Conservation (phyloP, 495 filamentous ascomycete species). For the Xylaria longipes region DNA sequence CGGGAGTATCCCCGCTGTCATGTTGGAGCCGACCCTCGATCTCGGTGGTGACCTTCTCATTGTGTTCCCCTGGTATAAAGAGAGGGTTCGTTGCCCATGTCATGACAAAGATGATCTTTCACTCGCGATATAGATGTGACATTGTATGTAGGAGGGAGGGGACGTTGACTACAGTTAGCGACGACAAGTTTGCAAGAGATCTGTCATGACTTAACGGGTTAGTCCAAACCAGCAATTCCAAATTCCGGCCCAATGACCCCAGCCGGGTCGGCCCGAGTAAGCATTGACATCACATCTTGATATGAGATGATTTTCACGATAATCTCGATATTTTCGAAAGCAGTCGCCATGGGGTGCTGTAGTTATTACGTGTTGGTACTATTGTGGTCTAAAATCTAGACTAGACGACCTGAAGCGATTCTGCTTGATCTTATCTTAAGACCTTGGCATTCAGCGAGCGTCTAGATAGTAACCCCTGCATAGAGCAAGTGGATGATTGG, state of each 20-base stretch:
- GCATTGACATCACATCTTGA: not conserved
- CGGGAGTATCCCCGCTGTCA: not conserved
- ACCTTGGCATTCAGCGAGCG: not conserved
- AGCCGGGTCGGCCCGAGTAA: not conserved
- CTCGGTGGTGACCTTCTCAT: slow-evolving; percentile 2
- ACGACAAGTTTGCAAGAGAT: not conserved
- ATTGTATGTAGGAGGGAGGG: not conserved
- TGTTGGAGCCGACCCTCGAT: not conserved
- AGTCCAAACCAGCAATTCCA: not conserved
- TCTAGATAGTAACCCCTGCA: not conserved
- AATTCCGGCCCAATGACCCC: not conserved
- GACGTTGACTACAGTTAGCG: not conserved
- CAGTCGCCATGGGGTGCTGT: too few relatives aligned
- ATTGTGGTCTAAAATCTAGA: not conserved
- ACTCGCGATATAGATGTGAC: not conserved
- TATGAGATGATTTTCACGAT: not conserved
- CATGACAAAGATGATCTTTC: slow-evolving; percentile 2
- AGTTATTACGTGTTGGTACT: too few relatives aligned
- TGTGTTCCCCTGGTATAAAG: not conserved
- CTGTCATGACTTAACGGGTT: not conserved
- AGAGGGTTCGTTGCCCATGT: slow-evolving; percentile 7
- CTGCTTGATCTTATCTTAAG: too few relatives aligned
- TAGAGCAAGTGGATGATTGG: not conserved
- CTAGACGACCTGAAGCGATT: not conserved
- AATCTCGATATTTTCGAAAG: not conserved